Evolutionary conservation across 2,329 filamentous ascomycete species (phyloP).

Genomic region (Xylariaceae sp.): DNA sequence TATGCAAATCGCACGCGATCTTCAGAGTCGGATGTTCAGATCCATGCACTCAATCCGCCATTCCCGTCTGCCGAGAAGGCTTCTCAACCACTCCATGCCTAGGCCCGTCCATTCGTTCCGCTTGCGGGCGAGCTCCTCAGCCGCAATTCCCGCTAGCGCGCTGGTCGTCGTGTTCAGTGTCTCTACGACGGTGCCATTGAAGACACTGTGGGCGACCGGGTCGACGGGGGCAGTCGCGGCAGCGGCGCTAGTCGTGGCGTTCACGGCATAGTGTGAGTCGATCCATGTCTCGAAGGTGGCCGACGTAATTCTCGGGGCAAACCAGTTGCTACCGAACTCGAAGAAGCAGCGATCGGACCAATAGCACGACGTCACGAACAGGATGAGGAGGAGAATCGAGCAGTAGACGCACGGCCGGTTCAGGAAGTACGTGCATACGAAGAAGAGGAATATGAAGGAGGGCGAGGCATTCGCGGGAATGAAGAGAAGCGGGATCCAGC

Average conservation of each 20-base stretch:
- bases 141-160: conserved; percentile 59
- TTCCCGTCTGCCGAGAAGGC: conserved; percentile 72
- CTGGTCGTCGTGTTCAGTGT: conserved; percentile 65
- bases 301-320: conserved; percentile 61
- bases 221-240: conserved; percentile 30
- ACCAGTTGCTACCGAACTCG: conserved; percentile 89
- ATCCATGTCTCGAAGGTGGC: conserved; percentile 66
- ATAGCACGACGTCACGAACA: conserved; percentile 86
- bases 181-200: conserved; percentile 47
- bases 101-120: conserved; percentile 66
- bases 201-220: conserved; percentile 25
- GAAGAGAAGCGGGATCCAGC: conserved; percentile 82
- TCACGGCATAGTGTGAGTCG: conserved; percentile 30
- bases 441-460: conserved; percentile 80
- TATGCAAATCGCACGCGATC: background rate
- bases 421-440: conserved; percentile 90
- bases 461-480: conserved; percentile 82
- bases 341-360: conserved; percentile 90
- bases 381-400: conserved; percentile 88
- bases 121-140: conserved; percentile 53
- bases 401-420: conserved; percentile 98
- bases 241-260: conserved; percentile 24
- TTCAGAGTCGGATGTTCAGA: conserved; percentile 70
- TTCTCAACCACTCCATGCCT: conserved; percentile 81
- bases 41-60: conserved; percentile 91